These are phyloP conservation scores for Chalaropsis thielavioides DNA, from an alignment of 2,329 filamentous ascomycete genomes.

Conservation along the genomic window DNA sequence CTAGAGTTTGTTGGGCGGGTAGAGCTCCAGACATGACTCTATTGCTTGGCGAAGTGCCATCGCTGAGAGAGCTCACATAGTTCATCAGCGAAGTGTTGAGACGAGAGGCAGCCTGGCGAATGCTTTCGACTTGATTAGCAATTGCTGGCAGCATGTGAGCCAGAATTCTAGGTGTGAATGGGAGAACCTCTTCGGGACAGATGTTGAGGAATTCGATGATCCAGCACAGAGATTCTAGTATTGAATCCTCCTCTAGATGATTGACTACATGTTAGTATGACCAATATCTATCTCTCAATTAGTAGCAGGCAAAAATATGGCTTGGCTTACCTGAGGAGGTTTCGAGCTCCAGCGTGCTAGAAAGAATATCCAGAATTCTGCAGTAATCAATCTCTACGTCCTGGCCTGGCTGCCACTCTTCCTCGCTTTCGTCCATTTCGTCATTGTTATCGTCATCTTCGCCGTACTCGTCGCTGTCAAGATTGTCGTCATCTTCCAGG, in stretches of 20 bases:
- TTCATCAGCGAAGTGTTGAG: conserved; percentile 88
- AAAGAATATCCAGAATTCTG: conserved; percentile 80
- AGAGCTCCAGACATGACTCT: background rate
- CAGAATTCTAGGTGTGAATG: conserved; percentile 83
- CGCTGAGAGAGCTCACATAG: conserved; percentile 67
- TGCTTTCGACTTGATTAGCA: conserved; percentile 79
- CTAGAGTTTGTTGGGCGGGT: background rate
- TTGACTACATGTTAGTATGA: conserved; percentile 17
- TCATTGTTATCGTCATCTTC: conserved; percentile 34
- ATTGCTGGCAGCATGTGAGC: conserved; percentile 87
- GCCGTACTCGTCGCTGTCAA: conserved; percentile 41
- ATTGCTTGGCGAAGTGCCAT: background rate
- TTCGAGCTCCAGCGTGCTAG: conserved; percentile 57
- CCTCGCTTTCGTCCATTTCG: conserved; percentile 49
- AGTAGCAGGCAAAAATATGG: too few species aligned
- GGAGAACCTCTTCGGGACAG: conserved; percentile 87
- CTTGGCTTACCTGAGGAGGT: conserved; percentile 7
- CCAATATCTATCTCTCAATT: background rate
- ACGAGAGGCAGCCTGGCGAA: conserved; percentile 72
- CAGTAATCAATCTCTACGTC: conserved; percentile 91
- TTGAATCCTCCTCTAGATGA: conserved; percentile 65
- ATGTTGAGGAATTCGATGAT: conserved; percentile 95
- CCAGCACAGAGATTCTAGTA: conserved; percentile 84
- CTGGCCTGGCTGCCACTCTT: conserved; percentile 94
- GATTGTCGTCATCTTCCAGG: conserved; percentile 45